phyloP scores from a whole-genome alignment of 345 rosid species.

The Salix caprea region DNA sequence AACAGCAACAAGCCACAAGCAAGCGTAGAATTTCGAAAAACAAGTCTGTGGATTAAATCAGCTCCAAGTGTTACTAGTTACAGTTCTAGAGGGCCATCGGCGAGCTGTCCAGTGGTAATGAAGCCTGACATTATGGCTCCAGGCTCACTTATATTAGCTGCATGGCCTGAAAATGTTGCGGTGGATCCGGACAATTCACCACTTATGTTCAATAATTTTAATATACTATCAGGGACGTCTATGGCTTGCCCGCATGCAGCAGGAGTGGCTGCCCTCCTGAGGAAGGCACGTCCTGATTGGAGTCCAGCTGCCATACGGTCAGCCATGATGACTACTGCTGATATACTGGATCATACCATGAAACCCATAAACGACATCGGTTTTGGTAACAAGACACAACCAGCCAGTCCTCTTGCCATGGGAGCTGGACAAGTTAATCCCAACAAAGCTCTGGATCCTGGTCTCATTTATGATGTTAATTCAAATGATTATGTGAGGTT shows the following conservation, averaged over 20 bases:
- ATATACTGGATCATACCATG: slow-evolving; percentile 26
- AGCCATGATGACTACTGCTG: slow-evolving; percentile 55
- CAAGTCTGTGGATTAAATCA: slow-evolving; percentile 24
- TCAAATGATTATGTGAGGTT: slow-evolving; percentile 39
- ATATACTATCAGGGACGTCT: slow-evolving; percentile 51
- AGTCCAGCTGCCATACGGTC: slow-evolving; percentile 59
- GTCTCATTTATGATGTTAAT: slow-evolving; percentile 44
- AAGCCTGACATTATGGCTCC: slow-evolving; percentile 61
- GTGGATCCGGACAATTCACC: slow-evolving; percentile 10
- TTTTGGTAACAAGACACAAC: not conserved
- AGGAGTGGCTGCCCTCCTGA: slow-evolving; percentile 50
- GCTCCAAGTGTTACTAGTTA: slow-evolving; percentile 46
- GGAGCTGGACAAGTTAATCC: slow-evolving; percentile 61
- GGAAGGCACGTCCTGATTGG: slow-evolving; percentile 49
- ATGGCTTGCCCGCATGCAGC: slow-evolving; percentile 57
- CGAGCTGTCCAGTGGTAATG: slow-evolving; percentile 40
- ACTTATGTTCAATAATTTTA: slow-evolving; percentile 26
- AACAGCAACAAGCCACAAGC: slow-evolving; percentile 28
- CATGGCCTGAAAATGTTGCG: slow-evolving; percentile 40
- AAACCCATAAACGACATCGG: slow-evolving; percentile 24
- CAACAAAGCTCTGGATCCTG: slow-evolving; percentile 53
- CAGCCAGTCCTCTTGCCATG: slow-evolving; percentile 43
- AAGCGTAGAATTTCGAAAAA: slow-evolving; percentile 33
- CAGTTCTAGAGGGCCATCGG: slow-evolving; percentile 62
- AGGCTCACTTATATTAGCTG: slow-evolving; percentile 41